Conservation (phyloP, 2,329 filamentous ascomycete species). For the Amauroascus niger region DNA sequence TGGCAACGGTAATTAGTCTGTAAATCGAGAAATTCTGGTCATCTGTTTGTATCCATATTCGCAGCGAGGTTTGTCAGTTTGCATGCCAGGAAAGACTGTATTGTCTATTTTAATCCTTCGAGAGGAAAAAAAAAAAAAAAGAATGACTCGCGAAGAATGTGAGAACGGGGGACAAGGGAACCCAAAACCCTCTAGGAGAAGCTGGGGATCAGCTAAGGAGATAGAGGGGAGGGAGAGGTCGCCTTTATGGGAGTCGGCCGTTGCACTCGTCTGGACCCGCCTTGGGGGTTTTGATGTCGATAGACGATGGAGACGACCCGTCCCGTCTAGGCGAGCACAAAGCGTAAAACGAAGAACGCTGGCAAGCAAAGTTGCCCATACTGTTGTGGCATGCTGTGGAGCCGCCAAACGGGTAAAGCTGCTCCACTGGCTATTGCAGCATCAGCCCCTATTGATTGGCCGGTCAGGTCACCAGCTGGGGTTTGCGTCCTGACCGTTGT, state of each 20-base stretch:
- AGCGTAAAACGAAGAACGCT: conserved; percentile 3
- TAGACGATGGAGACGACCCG: not conserved
- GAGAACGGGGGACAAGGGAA: not conserved
- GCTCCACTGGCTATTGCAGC: conserved; percentile 5
- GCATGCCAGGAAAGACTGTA: not conserved
- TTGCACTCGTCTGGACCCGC: not conserved
- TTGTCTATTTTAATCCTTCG: no score
- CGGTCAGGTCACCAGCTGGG: not conserved
- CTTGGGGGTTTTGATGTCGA: not conserved
- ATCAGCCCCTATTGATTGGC: not conserved
- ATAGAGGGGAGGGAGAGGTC: not conserved
- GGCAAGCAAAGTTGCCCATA: not conserved
- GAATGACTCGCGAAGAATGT: not conserved
- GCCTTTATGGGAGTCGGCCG: not conserved
- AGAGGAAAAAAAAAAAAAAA: no score
- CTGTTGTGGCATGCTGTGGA: conserved; percentile 1
- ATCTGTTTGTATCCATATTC: conserved; percentile 5
- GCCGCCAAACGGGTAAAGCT: not conserved
- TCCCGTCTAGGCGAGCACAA: conserved; percentile 5
- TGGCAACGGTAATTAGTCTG: not conserved
- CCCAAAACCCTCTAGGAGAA: not conserved
- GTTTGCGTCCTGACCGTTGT: not conserved
- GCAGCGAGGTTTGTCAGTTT: not conserved
- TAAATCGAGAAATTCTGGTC: not conserved
- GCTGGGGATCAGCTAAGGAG: not conserved